Evolutionary conservation across 345 rosid species (phyloP).

Genomic region (Erodium maritimum): DNA sequence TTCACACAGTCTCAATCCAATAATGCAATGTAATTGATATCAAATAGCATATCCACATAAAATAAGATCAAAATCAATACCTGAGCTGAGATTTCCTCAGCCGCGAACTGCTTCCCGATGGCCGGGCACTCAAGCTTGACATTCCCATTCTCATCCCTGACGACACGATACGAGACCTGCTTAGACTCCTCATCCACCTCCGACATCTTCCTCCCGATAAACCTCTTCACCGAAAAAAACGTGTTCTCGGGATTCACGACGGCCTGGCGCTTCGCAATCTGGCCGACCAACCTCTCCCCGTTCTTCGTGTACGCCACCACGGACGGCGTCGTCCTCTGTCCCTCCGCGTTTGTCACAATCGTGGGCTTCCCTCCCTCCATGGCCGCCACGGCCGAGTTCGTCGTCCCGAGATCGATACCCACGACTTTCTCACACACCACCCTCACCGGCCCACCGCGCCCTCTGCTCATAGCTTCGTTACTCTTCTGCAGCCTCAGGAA

Average conservation of each 20-base stretch:
- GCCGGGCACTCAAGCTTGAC: constrained; percentile 98
- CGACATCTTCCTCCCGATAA: constrained; percentile 91
- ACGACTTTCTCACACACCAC: constrained; percentile 66
- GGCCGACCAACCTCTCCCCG: constrained; percentile 91
- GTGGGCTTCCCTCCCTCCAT: constrained; percentile 99
- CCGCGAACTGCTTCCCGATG: constrained; percentile 79
- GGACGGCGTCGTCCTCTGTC: constrained; percentile 94
- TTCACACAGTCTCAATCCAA: too few species aligned
- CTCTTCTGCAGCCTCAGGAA: neutral
- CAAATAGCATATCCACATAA: too few species aligned
- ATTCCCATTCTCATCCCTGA: constrained; percentile 84
- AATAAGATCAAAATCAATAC: too few species aligned
- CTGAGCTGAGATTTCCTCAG: constrained; percentile 99
- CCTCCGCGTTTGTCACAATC: constrained; percentile 89
- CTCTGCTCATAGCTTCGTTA: neutral
- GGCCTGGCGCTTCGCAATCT: constrained; percentile 95
- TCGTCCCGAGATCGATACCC: constrained; percentile 93
- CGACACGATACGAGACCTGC: constrained; percentile 79
- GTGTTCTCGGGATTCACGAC: constrained; percentile 99
- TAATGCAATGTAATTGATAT: too few species aligned
- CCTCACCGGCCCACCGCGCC: neutral
- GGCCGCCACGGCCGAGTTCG: constrained; percentile 96
- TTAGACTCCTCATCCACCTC: constrained; percentile 95
- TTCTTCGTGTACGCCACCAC: constrained; percentile 87
- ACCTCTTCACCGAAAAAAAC: constrained; percentile 95